Evolutionary conservation across 2,329 filamentous ascomycete genomes (phyloP).

Genomic region (Fusarium sp.): DNA sequence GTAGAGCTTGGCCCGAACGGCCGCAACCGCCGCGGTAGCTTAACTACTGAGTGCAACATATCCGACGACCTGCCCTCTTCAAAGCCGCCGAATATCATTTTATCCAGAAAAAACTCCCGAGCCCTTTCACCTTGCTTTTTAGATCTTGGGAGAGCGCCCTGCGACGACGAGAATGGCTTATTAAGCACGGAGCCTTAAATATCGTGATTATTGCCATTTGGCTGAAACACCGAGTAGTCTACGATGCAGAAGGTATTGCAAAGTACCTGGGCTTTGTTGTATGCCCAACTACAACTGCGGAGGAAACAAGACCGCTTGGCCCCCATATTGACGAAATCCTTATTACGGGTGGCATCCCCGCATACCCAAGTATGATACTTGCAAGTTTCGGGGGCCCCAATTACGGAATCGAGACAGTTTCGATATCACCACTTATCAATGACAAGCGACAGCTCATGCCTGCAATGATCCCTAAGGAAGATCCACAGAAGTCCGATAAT

Average conservation of each 20-base stretch:
- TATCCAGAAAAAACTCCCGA: not conserved
- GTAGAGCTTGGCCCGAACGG: not conserved
- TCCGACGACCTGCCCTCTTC: too few species aligned
- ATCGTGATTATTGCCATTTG: not conserved
- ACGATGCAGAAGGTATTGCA: not conserved
- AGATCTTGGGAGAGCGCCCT: not conserved
- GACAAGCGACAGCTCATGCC: not conserved
- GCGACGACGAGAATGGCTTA: not conserved
- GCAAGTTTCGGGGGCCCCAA: not conserved
- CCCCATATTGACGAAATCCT: not conserved
- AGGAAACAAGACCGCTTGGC: not conserved
- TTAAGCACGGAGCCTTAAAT: accelerated
- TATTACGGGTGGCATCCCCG: not conserved
- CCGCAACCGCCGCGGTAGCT: not conserved
- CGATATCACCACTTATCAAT: not conserved
- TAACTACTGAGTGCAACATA: not conserved
- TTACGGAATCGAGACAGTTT: accelerated
- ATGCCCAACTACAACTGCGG: not conserved
- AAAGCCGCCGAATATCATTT: not conserved
- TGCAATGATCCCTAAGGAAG: not conserved
- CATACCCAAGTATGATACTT: not conserved
- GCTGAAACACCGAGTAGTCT: not conserved
- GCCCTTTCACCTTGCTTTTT: not conserved
- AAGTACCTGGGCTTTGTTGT: not conserved
- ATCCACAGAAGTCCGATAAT: too few species aligned